phyloP scores from a whole-genome alignment of 73 alveolate genomes.

The Tetrahymena elliotti region DNA sequence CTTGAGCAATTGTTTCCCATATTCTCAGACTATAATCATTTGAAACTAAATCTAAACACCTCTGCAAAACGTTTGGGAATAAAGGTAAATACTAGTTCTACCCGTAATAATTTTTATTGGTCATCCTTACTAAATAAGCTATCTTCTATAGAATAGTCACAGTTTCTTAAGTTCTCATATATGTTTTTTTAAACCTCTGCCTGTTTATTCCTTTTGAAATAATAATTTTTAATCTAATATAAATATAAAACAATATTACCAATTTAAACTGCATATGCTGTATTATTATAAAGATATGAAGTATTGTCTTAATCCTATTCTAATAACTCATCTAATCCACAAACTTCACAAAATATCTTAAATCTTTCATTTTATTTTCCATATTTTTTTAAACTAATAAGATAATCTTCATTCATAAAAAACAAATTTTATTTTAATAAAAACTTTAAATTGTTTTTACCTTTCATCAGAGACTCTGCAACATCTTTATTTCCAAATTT shows the following conservation, averaged over 20 bases:
- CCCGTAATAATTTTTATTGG: neutral
- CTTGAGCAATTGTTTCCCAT: neutral
- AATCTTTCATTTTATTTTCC: neutral
- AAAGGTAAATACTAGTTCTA: neutral
- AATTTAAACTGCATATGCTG: neutral
- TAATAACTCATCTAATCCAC: neutral
- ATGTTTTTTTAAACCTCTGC: neutral
- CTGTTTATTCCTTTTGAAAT: neutral
- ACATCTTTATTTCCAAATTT: neutral
- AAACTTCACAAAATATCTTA: neutral
- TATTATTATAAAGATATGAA: neutral
- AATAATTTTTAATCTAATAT: neutral
- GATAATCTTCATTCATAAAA: neutral
- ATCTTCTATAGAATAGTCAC: neutral
- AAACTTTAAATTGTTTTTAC: neutral
- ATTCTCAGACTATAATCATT: neutral
- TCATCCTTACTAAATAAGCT: neutral
- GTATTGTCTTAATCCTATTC: neutral
- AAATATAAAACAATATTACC: neutral
- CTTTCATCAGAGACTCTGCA: neutral
- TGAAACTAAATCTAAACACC: neutral
- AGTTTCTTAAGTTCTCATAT: neutral
- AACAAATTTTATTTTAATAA: neutral
- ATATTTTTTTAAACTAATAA: neutral
- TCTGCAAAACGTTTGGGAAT: neutral